Evolutionary conservation across 2,329 filamentous ascomycete species (phyloP), one percentile per base, ranked within the genome.

Genomic region (Annulohypoxylon truncatum): DNA sequence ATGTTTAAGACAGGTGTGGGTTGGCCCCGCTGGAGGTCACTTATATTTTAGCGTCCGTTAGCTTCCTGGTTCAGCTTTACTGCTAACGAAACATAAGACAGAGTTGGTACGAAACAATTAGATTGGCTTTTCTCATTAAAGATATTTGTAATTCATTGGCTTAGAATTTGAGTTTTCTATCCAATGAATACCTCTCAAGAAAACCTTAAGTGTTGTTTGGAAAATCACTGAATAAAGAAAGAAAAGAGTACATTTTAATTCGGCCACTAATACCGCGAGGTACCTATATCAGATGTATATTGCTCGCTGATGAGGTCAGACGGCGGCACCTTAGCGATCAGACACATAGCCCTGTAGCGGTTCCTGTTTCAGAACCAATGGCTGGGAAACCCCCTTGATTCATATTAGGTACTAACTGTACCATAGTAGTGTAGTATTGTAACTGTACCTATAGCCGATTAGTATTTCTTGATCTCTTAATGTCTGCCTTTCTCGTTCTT

Each of bases 311-410:
- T 47, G 50, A 62, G 60, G 44, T 63, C 50, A 59, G 59, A 63
- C 55, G 35, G 46, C 20, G 26, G 46, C 26, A 29, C 24, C 15
- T 58, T 65, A 66, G 55, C 62, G 58, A 62, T 66, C 58, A 68
- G 44, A 60, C 57, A 33, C 38, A 54, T 40, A 61, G 38, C 38
- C 38, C 18, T 42, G 38, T 20, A 42, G 67, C 67, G 67, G 60
- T 53, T 67, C 56, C 44, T 55, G 67, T 69, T 69, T 69, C 64
- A 69, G 53, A 48, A 52, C 56, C 48, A 55, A 38, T 62, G 29
- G 42, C 28, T 38, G 31, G 50, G 13, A 53, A 56, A 10, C 22
- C 62, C 50, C 54, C 59, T 56, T 66, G 55, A 60, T 47, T 57
- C 40, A 59, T 57, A 57, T 55, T 62, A 61, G 48, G 51, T 48